Evolutionary conservation across 169 alveolate species (phyloP).

Genomic region (Cryptosporidium sp.): DNA sequence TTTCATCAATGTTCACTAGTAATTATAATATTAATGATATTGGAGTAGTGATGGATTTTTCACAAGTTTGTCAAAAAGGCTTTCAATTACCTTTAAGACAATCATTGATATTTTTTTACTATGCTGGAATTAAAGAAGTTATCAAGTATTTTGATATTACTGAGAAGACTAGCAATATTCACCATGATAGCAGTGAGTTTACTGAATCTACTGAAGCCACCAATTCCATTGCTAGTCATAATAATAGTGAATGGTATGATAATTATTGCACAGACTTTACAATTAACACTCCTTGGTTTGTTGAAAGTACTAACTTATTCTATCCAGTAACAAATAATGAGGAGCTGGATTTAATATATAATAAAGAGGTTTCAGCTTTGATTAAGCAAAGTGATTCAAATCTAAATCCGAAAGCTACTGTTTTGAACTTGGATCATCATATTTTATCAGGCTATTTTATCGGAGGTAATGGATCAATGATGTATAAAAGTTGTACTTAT

Average conservation of each 20-base stretch:
- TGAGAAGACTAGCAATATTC: neutral
- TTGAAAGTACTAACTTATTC: slow-evolving; percentile 21
- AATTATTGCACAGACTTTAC: neutral
- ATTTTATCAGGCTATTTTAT: slow-evolving; percentile 44
- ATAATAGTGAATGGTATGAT: slow-evolving; percentile 13
- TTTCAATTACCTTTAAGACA: slow-evolving; percentile 71
- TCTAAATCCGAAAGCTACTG: slow-evolving; percentile 64
- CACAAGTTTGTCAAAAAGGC: slow-evolving; percentile 54
- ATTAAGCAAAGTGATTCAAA: slow-evolving; percentile 45
- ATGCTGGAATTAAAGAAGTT: slow-evolving; percentile 43
- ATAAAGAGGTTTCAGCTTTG: slow-evolving; percentile 18
- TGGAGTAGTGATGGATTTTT: neutral
- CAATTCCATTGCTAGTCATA: neutral
- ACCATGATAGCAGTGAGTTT: neutral
- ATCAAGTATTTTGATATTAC: slow-evolving; percentile 2
- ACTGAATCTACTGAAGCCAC: slow-evolving; percentile 3
- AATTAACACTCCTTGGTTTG: slow-evolving; percentile 56
- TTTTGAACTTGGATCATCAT: slow-evolving; percentile 18
- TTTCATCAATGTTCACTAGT: slow-evolving; percentile 1
- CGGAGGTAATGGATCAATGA: slow-evolving; percentile 74
- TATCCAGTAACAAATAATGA: slow-evolving; percentile 26
- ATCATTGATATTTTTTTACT: slow-evolving; percentile 41
- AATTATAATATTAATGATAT: neutral
- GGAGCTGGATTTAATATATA: neutral
- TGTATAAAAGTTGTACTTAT: slow-evolving; percentile 63